These are phyloP conservation scores for Vanilla planifolia DNA, from an alignment of 106 monocot genomes.

Conservation along the genomic window DNA sequence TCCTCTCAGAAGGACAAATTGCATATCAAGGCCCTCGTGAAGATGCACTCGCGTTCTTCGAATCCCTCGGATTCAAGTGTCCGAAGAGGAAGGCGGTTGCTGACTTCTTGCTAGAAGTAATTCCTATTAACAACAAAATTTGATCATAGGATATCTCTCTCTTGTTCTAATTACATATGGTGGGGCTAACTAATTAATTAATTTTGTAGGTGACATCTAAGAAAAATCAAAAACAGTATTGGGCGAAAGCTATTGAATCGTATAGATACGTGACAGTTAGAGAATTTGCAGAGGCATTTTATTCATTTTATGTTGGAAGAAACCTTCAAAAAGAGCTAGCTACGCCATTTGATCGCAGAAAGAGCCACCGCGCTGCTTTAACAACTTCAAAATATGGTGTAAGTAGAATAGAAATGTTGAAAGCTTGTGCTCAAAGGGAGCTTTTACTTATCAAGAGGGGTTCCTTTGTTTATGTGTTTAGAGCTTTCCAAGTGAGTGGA, in stretches of 20 bases:
- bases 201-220: slow-evolving; percentile 38
- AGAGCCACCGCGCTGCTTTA: slow-evolving; percentile 16
- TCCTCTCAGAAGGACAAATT: slow-evolving; percentile 35
- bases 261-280: slow-evolving; percentile 21
- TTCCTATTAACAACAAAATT: slow-evolving; percentile 8
- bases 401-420: slow-evolving; percentile 8
- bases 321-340: slow-evolving; percentile 4
- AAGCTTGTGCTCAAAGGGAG: slow-evolving; percentile 9
- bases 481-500: slow-evolving; percentile 1
- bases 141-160: no score
- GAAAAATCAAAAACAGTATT: slow-evolving; percentile 44
- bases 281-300: slow-evolving; percentile 21
- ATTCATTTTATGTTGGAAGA: slow-evolving; percentile 13
- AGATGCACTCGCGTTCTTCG: background rate
- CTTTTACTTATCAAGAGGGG: slow-evolving; percentile 11
- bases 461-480: slow-evolving; percentile 13
- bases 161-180: no score
- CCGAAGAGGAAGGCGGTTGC: slow-evolving; percentile 5
- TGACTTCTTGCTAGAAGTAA: slow-evolving; percentile 5
- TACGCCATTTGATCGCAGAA: slow-evolving; percentile 6
- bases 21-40: slow-evolving; percentile 1
- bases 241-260: slow-evolving; percentile 20
- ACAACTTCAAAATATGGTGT: slow-evolving; percentile 11
- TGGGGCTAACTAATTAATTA: background rate
- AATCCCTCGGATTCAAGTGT: background rate